A percentile compares a stretch with the other conserved stretches of the same genome.
phyloP scores from a whole-genome alignment of 208 protist genomes.

The Trypanosoma lewisi region DNA sequence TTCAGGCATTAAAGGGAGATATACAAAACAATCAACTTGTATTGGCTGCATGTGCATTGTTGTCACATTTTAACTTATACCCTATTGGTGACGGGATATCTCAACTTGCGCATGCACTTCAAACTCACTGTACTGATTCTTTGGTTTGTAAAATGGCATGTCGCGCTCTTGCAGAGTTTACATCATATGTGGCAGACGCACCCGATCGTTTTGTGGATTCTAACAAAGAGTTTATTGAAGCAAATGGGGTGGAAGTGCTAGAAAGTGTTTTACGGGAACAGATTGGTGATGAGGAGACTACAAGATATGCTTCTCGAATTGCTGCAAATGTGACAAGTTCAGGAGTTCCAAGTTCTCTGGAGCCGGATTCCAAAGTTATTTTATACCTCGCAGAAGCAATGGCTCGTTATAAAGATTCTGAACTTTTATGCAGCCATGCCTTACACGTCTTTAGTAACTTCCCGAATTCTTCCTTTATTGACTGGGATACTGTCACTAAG shows the following conservation, averaged over 20 bases:
- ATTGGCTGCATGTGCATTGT: conserved; percentile 56
- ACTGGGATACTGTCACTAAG: conserved; percentile 64
- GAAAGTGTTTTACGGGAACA: conserved; percentile 69
- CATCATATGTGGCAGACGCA: conserved; percentile 74
- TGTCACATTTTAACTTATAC: conserved; percentile 88
- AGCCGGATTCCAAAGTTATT: conserved; percentile 57
- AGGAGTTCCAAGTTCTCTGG: conserved; percentile 39
- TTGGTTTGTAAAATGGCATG: conserved; percentile 48
- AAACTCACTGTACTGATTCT: conserved; percentile 47
- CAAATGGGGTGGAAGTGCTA: conserved; percentile 60
- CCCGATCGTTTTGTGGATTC: conserved; percentile 65
- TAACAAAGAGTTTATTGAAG: conserved; percentile 72
- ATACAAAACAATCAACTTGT: conserved; percentile 46
- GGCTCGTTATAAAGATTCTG: conserved; percentile 52
- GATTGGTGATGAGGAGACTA: conserved; percentile 70
- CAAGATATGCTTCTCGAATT: conserved; percentile 63
- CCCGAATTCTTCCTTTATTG: conserved; percentile 69
- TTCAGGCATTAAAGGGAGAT: conserved; percentile 56
- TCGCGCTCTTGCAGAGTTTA: conserved; percentile 83
- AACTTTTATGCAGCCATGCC: conserved; percentile 69
- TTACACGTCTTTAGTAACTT: conserved; percentile 83
- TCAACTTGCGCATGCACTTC: conserved; percentile 62
- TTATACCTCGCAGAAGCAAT: conserved; percentile 69
- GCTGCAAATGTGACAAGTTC: conserved; percentile 78
- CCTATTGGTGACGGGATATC: conserved; percentile 82